A percentile compares a stretch with the other conserved stretches of the same genome.
phyloP scores from a whole-genome alignment of 75 land plant species.

The Selaginella moellendorffii region DNA sequence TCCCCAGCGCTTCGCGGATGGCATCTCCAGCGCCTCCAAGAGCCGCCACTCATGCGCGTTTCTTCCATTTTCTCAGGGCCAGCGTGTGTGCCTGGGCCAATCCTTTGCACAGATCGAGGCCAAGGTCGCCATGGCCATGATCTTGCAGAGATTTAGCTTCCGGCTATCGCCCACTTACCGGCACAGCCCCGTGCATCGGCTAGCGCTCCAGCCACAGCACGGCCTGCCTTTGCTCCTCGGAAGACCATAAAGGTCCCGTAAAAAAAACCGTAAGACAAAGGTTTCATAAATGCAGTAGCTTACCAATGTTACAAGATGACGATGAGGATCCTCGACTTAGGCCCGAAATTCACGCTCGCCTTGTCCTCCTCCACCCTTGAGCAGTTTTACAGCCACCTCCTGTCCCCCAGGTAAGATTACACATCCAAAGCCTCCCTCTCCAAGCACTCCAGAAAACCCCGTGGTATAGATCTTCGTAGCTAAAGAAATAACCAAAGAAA shows the following conservation, averaged over 20 bases:
- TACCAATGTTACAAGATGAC: background rate
- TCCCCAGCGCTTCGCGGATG: too few species aligned
- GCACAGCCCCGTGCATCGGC: background rate
- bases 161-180: background rate
- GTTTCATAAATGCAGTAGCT: constrained; percentile 2
- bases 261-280: too few species aligned
- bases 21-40: too few species aligned
- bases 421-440: constrained; percentile 77
- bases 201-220: background rate
- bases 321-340: background rate
- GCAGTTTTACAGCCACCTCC: background rate
- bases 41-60: too few species aligned
- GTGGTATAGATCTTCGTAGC: background rate
- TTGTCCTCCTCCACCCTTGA: constrained; percentile 1
- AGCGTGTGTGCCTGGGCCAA: too few species aligned
- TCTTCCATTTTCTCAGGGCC: too few species aligned
- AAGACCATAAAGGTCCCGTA: too few species aligned
- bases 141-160: background rate
- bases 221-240: background rate
- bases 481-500: too few species aligned
- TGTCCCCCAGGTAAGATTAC: constrained; percentile 22
- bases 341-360: constrained; percentile 5
- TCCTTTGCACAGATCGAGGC: background rate
- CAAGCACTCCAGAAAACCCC: constrained; percentile 20
- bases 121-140: background rate